Evolutionary conservation across 2,329 filamentous ascomycete genomes (phyloP), one percentile per base, ranked within the genome.

Genomic region (Verticillium zaregamsianum): DNA sequence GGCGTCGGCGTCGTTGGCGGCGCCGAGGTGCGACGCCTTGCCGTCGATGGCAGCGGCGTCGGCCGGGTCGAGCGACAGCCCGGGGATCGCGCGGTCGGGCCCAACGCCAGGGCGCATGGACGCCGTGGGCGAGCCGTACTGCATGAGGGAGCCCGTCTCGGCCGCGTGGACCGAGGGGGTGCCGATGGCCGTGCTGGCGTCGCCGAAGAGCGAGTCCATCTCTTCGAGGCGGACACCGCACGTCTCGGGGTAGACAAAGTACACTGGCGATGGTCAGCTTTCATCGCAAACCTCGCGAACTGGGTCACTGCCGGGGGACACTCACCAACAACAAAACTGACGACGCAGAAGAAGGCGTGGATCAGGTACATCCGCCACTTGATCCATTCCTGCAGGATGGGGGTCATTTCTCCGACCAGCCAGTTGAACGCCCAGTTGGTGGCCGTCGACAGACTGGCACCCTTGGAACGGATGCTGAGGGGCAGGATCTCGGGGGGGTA

Each of bases 361-460:
- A 99, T 82, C 57, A 99, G 84, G 71, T 99, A 99, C 64, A 98
- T 81, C 37, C 95, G 87, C 95, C 95, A 99, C 69, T 90, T 86
- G 70, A 99, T 98, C 77, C 84, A 87, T 69, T 95, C 92, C 74
- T 99, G 94, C 63, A 98, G 80, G 60, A 98, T 88, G 2, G 95
- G 95, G 0, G 95, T 99, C 82, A 98, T 86, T 76, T 96, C 92
- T 67, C 95, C 95, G 3, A 98, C 95, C 31, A 98, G 81, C 91
- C 93, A 99, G 77, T 99, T 99, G 77, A 95, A 97, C 1, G 94
- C 93, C 95, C 95, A 99, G 73, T 99, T 99, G 35, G 93, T 89
- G 20, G 95, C 95, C 2, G 95, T 98, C 64, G 94, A 97, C 73
- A 99, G 78, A 83, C 93, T 97, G 60, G 95, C 94, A 64, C 95